Evolutionary conservation across 768 basidiomycete genomes (phyloP).

Genomic region (Leucogyrophana mollusca): DNA sequence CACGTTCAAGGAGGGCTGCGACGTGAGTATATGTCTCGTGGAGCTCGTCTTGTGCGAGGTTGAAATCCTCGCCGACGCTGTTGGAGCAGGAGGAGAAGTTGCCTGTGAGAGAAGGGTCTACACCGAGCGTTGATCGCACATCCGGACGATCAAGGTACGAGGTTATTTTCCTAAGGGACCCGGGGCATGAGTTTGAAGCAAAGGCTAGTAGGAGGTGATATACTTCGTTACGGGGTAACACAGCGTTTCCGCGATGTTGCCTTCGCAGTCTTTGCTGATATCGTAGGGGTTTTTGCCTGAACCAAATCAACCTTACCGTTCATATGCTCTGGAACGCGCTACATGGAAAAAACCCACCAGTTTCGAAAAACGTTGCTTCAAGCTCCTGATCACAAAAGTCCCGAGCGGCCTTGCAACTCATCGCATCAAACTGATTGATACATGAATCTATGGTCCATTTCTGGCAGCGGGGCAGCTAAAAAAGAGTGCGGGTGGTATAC

Average conservation of each 20-base stretch:
- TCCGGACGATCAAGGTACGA: conserved; percentile 61
- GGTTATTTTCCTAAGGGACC: conserved; percentile 45
- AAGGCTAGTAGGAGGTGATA: conserved; percentile 2
- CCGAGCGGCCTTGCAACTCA: conserved; percentile 67
- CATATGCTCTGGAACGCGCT: background rate
- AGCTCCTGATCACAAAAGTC: conserved; percentile 61
- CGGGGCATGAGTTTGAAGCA: background rate
- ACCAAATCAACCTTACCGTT: background rate
- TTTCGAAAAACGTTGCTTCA: conserved; percentile 19
- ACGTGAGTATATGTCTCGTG: conserved; percentile 34
- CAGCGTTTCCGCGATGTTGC: conserved; percentile 42
- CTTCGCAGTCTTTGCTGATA: conserved; percentile 59
- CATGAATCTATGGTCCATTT: conserved; percentile 57
- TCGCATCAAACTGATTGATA: conserved; percentile 62
- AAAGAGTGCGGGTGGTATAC: background rate
- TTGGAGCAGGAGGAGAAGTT: conserved; percentile 42
- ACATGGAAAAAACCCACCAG: no score
- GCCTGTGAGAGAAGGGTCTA: conserved; percentile 44
- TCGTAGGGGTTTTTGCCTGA: conserved; percentile 63
- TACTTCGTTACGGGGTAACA: conserved; percentile 60
- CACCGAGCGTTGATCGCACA: conserved; percentile 58
- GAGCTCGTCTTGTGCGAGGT: conserved; percentile 37
- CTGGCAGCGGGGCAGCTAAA: conserved; percentile 71
- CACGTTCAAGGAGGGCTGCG: conserved; percentile 65
- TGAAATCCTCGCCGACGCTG: conserved; percentile 50